phyloP scores from a whole-genome alignment of 192 early-diverging fungal genomes.

The Linnemannia schmuckeri region DNA sequence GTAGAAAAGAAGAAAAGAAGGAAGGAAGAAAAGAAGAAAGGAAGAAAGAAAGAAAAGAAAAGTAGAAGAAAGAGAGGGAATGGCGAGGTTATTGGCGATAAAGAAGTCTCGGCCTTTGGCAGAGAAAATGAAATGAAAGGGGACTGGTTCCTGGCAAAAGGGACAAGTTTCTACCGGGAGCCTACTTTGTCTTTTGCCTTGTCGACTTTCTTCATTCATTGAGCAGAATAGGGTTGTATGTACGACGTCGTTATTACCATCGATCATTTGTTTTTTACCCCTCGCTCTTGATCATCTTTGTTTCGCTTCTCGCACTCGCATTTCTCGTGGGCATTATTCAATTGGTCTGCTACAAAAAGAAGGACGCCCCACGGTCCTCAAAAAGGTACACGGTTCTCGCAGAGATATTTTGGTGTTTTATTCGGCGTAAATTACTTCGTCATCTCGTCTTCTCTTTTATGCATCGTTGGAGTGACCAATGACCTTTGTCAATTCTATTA shows the following conservation, averaged over 20 bases:
- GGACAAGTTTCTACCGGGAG: slow-evolving; percentile 24
- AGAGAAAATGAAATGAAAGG: not conserved
- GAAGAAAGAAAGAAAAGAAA: not conserved
- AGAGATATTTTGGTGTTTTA: slow-evolving; percentile 16
- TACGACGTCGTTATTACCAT: not conserved
- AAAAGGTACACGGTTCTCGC: not conserved
- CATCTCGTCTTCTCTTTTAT: slow-evolving; percentile 17
- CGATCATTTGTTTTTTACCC: not conserved
- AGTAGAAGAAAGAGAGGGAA: too few relatives aligned
- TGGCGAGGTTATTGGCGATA: not conserved
- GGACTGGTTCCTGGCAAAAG: slow-evolving; percentile 21
- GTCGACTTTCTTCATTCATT: not conserved
- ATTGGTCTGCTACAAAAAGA: too few relatives aligned
- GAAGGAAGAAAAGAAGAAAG: not conserved
- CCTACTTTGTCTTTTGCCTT: not conserved
- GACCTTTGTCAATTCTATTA: slow-evolving; percentile 53
- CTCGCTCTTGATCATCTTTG: not conserved
- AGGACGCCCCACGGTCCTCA: not conserved
- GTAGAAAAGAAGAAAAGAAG: not conserved
- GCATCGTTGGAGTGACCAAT: slow-evolving; percentile 56
- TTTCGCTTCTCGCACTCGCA: too few relatives aligned
- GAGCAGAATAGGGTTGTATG: too few relatives aligned
- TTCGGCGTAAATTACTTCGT: not conserved
- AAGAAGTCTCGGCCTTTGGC: not conserved
- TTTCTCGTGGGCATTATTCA: too few relatives aligned